These are phyloP conservation scores for Dichomitus squalens DNA, from an alignment of 1,284 basidiomycete species.

Conservation along the genomic window DNA sequence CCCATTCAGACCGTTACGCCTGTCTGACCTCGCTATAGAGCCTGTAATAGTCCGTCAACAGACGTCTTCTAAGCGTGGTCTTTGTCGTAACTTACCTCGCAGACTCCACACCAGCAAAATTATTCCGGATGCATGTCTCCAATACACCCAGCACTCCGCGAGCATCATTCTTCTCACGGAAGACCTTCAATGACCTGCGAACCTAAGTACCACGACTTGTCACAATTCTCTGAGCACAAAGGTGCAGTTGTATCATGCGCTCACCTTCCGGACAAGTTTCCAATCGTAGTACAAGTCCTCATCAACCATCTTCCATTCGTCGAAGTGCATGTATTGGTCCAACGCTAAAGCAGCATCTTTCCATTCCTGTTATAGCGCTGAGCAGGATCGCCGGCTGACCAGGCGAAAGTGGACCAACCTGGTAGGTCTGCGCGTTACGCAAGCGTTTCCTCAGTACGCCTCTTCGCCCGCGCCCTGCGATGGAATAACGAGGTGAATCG, in stretches of 20 bases:
- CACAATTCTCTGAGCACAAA: background rate
- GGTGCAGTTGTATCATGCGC: background rate
- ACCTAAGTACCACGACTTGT: slow-evolving; percentile 46
- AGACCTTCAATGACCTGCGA: slow-evolving; percentile 59
- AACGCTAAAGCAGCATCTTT: slow-evolving; percentile 78
- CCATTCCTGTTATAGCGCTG: slow-evolving; percentile 64
- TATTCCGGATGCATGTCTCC: slow-evolving; percentile 89
- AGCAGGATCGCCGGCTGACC: background rate
- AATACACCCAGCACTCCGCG: slow-evolving; percentile 88
- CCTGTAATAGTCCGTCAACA: slow-evolving; percentile 38
- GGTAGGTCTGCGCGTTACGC: slow-evolving; percentile 73
- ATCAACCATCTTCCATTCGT: slow-evolving; percentile 87
- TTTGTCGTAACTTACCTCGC: slow-evolving; percentile 48
- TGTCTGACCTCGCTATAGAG: slow-evolving; percentile 83
- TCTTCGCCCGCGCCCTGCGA: slow-evolving; percentile 81
- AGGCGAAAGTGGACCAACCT: slow-evolving; percentile 34
- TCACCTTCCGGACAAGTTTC: slow-evolving; percentile 77
- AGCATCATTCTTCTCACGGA: slow-evolving; percentile 76
- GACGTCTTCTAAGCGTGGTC: background rate
- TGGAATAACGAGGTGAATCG: slow-evolving; percentile 2
- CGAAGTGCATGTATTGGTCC: slow-evolving; percentile 82
- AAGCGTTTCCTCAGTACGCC: slow-evolving; percentile 77
- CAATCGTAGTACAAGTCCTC: slow-evolving; percentile 91
- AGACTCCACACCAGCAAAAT: slow-evolving; percentile 96
- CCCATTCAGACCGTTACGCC: background rate